Evolutionary conservation across 257 asterid genomes (phyloP).

Genomic region (Solanum boliviense): DNA sequence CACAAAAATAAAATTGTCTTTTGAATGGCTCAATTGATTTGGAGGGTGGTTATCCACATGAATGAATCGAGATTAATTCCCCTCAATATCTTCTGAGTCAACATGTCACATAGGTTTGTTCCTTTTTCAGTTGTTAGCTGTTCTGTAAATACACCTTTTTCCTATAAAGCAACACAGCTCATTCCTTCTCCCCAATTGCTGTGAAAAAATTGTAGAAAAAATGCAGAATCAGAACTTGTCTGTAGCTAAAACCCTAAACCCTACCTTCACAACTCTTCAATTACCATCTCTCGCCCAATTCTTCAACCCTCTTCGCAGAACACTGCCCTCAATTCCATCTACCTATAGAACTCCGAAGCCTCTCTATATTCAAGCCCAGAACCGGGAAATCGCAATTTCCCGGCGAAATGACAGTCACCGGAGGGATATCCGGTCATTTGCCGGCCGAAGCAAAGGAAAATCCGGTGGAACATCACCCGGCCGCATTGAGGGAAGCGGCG

Average conservation of each 20-base stretch:
- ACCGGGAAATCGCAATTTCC: not conserved
- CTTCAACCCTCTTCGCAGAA: slow-evolving; percentile 33
- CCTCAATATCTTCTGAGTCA: no score
- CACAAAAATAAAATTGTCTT: no score
- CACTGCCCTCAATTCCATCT: slow-evolving; percentile 4
- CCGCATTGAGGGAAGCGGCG: slow-evolving; percentile 70
- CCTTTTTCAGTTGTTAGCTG: not conserved
- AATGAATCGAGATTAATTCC: no score
- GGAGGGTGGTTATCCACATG: no score
- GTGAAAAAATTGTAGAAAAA: not conserved
- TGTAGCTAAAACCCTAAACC: slow-evolving; percentile 47
- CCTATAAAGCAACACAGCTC: not conserved
- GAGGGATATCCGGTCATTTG: slow-evolving; percentile 48
- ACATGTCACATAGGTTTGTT: rapidly evolving
- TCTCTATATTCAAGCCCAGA: slow-evolving; percentile 15
- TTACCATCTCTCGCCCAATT: slow-evolving; percentile 11
- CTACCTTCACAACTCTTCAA: slow-evolving; percentile 10
- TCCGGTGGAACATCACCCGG: slow-evolving; percentile 48
- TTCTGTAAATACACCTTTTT: not conserved
- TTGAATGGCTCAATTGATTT: no score
- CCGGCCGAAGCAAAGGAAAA: slow-evolving; percentile 74
- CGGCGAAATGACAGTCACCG: slow-evolving; percentile 24
- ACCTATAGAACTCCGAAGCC: slow-evolving; percentile 7
- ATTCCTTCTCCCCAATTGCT: not conserved
- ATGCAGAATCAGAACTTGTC: slow-evolving; percentile 49